Base-by-base conservation (phyloP, 2,329 filamentous ascomycete genomes). In the Penicillium sp. region DNA sequence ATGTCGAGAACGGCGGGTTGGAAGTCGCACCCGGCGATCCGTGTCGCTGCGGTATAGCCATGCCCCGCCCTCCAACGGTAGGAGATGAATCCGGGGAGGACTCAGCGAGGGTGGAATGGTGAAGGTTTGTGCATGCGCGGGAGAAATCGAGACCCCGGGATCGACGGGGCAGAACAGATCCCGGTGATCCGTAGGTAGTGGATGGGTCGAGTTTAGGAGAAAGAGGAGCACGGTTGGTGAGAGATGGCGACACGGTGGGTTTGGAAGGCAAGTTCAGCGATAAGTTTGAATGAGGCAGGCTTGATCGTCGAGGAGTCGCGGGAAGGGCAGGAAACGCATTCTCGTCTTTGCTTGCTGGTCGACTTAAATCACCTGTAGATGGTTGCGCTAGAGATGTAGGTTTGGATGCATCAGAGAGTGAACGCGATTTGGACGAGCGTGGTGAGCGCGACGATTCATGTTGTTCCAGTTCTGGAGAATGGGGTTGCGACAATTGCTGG, bases 101-200 rank as follows among this genome's bases (percentile, higher is more conserved):
- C 70, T 96, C 90, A 52, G 93, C 92, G 8, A 97, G 83, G 0
- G 90, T 97, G 14, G 93, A 97, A 73, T 97, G 94, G 75, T 97
- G 94, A 21, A 99, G 81, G 69, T 92, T 96, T 10, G 93, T 97
- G 58, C 91, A 94, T 10, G 92, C 92, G 62, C 93, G 84, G 39
- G 93, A 93, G 73, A 96, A 97, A 75, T 97, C 93, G 56, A 97
- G 80, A 41, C 93, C 93, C 52, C 93, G 85, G 29, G 92, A 97
- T 57, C 92, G 87, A 60, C 93, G 86, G 16, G 93, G 93, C 7
- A 97, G 82, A 44, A 96, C 89, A 50, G 92, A 95, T 24, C 89
- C 88, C 2, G 92, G 92, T 1, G 91, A 93, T 40, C 89, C 88
- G 77, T 95, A 96, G 45, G 87, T 90, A 62, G 92, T 89, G 18